Evolutionary conservation across 768 basidiomycete species (phyloP).

Genomic region (Auriscalpium orientale): DNA sequence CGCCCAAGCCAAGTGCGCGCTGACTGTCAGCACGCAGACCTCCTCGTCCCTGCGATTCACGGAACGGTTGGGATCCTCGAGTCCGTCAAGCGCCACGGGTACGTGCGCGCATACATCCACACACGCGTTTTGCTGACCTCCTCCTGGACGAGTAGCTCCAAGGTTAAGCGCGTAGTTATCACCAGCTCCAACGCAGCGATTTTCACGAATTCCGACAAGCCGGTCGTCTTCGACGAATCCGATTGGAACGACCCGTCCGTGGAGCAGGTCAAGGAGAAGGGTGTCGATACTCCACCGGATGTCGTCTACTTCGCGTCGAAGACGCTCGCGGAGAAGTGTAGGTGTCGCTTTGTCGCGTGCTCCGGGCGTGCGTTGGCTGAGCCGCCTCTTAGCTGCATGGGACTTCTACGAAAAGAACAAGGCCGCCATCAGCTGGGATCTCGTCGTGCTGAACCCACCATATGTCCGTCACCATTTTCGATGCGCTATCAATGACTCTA

Average conservation of each 20-base stretch:
- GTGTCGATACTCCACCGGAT: conserved; percentile 30
- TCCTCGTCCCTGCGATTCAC: background rate
- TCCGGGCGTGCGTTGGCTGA: conserved; percentile 7
- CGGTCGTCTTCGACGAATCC: conserved; percentile 32
- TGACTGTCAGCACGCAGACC: background rate
- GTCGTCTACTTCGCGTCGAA: conserved; percentile 56
- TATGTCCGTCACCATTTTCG: conserved; percentile 14
- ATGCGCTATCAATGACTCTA: background rate
- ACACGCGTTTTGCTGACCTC: background rate
- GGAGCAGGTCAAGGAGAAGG: conserved; percentile 37
- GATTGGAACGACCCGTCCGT: conserved; percentile 53
- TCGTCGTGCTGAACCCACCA: conserved; percentile 28
- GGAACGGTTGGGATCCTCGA: background rate
- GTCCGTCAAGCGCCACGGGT: background rate
- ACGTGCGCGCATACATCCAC: background rate
- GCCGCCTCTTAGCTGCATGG: conserved; percentile 24
- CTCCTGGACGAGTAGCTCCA: conserved; percentile 20
- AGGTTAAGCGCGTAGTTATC: conserved; percentile 60
- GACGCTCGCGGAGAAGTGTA: conserved; percentile 55
- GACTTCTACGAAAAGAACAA: conserved; percentile 21
- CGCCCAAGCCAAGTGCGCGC: too few species aligned
- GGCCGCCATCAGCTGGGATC: conserved; percentile 22
- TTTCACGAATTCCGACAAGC: conserved; percentile 14
- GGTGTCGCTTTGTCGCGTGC: background rate
- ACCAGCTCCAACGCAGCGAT: conserved; percentile 57